These are phyloP conservation scores for Dioscorea dumetorum DNA, from an alignment of 106 monocot genomes.

Conservation along the genomic window DNA sequence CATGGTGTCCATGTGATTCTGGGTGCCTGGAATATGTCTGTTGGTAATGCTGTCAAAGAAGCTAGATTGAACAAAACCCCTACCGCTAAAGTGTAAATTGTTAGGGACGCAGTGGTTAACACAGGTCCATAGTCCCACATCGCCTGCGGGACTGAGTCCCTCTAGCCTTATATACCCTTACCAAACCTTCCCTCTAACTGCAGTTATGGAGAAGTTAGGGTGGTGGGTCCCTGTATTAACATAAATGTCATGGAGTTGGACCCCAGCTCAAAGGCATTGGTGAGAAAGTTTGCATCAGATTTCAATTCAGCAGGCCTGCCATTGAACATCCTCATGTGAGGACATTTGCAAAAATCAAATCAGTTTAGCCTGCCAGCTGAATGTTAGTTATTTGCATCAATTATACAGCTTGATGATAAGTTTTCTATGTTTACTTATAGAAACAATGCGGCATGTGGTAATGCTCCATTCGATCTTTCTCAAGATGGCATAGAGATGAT, in stretches of 20 bases:
- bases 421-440: conserved; percentile 9
- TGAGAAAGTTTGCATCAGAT: conserved; percentile 28
- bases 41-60: conserved; percentile 25
- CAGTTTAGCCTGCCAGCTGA: too few relatives aligned
- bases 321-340: conserved; percentile 60
- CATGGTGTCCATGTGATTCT: conserved; percentile 50
- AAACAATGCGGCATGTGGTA: conserved; percentile 52
- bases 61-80: conserved; percentile 27
- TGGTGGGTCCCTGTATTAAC: too few relatives aligned
- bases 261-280: conserved; percentile 38
- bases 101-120: too few relatives aligned
- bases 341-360: not conserved
- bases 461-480: conserved; percentile 23
- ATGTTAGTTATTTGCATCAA: too few relatives aligned
- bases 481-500: conserved; percentile 43
- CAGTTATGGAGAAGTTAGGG: too few relatives aligned
- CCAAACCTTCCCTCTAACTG: too few relatives aligned
- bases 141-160: too few relatives aligned
- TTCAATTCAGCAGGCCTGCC: conserved; percentile 33
- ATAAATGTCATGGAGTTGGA: conserved; percentile 43
- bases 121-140: too few relatives aligned
- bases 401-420: not conserved
- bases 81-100: conserved; percentile 29
- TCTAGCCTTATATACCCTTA: too few relatives aligned
- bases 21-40: conserved; percentile 37